These are phyloP conservation scores for Entoloma clypeatum DNA, from an alignment of 1,284 basidiomycete genomes.

Conservation along the genomic window DNA sequence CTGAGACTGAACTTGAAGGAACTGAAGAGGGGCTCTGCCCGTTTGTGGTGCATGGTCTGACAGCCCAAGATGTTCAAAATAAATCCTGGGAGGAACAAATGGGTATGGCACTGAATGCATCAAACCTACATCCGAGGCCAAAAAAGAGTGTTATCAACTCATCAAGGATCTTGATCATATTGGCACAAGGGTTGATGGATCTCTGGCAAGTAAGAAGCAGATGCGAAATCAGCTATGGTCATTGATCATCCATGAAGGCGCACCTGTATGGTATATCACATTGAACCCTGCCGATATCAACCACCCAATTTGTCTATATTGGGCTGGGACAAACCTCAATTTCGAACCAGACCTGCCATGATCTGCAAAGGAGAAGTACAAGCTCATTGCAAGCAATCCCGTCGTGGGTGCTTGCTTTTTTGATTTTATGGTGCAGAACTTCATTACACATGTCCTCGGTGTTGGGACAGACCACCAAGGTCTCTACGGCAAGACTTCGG, in stretches of 20 bases:
- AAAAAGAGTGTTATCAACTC: slow-evolving; percentile 31
- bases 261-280: slow-evolving; percentile 35
- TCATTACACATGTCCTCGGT: slow-evolving; percentile 32
- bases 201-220: slow-evolving; percentile 29
- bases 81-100: no score
- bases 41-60: no score
- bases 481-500: slow-evolving; percentile 28
- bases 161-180: slow-evolving; percentile 33
- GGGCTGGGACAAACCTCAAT: slow-evolving; percentile 20
- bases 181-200: slow-evolving; percentile 28
- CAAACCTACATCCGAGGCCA: no score
- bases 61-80: no score
- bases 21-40: no score
- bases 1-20: no score
- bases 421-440: slow-evolving; percentile 25
- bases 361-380: slow-evolving; percentile 7
- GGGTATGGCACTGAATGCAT: no score
- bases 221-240: slow-evolving; percentile 37
- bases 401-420: slow-evolving; percentile 31
- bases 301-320: slow-evolving; percentile 29
- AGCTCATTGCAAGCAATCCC: slow-evolving; percentile 27
- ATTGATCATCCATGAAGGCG: slow-evolving; percentile 23
- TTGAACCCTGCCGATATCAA: slow-evolving; percentile 30
- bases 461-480: slow-evolving; percentile 20
- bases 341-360: slow-evolving; percentile 14